A percentile compares a stretch with the other conserved stretches of the same genome.
These are phyloP conservation scores for Aspergillus asperescens DNA, from an alignment of 495 filamentous ascomycete species.

Conservation along the genomic window DNA sequence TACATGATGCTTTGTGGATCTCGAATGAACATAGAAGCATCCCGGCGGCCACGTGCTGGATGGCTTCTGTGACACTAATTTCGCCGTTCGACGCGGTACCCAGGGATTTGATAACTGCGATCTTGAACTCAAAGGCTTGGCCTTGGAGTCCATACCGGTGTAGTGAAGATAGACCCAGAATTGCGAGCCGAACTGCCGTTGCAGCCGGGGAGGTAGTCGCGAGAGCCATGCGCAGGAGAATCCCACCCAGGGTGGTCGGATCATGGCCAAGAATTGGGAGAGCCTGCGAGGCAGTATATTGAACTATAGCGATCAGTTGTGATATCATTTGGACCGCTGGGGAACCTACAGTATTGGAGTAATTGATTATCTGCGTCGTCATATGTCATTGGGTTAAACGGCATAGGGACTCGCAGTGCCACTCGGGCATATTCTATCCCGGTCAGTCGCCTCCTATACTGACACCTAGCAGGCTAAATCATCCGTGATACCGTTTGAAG, in stretches of 20 bases:
- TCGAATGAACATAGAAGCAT: conserved; percentile 19
- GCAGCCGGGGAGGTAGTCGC: conserved; percentile 6
- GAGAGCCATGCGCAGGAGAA: conserved; percentile 11
- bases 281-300: conserved; percentile 9
- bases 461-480: background rate
- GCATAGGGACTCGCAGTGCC: background rate
- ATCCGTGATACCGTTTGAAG: background rate
- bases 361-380: background rate
- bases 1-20: conserved; percentile 14
- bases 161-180: conserved; percentile 13
- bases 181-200: conserved; percentile 2
- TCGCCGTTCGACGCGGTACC: background rate
- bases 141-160: conserved; percentile 10
- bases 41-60: conserved; percentile 15
- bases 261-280: conserved; percentile 6
- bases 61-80: conserved; percentile 6
- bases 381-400: conserved; percentile 2
- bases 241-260: conserved; percentile 1
- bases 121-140: conserved; percentile 11
- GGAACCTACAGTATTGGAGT: conserved; percentile 10
- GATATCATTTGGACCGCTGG: background rate
- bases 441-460: no score
- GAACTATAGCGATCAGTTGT: conserved; percentile 7
- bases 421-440: background rate
- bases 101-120: conserved; percentile 8